These are phyloP conservation scores for Cucurbitaria berberidis DNA, from an alignment of 2,329 filamentous ascomycete species.

Conservation along the genomic window DNA sequence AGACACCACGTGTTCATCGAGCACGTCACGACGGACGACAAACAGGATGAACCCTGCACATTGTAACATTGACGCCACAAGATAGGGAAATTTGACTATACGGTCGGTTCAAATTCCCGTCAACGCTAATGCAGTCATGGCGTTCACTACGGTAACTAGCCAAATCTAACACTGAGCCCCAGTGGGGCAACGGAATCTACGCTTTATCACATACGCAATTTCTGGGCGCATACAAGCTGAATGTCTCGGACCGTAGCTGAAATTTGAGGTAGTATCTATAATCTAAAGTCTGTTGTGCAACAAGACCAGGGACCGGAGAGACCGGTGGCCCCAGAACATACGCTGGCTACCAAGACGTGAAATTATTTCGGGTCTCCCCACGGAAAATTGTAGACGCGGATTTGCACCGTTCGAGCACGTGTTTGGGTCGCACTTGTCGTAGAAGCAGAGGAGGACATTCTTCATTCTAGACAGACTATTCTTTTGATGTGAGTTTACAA, in stretches of 20 bases:
- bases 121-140: neutral
- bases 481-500: neutral
- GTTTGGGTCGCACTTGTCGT: slow-evolving; percentile 6
- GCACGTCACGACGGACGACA: slow-evolving; percentile 4
- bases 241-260: neutral
- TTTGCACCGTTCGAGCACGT: slow-evolving; percentile 8
- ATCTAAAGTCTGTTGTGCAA: slow-evolving; percentile 1
- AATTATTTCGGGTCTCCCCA: slow-evolving; percentile 30
- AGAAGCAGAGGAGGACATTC: neutral
- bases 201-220: neutral
- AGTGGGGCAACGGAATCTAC: neutral
- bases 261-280: neutral
- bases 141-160: neutral
- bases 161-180: neutral
- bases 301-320: neutral
- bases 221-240: neutral
- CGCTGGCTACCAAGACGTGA: slow-evolving; percentile 13
- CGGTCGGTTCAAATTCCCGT: neutral
- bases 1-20: slow-evolving; percentile 4
- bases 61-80: neutral
- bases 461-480: neutral
- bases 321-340: slow-evolving; percentile 2
- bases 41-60: slow-evolving; percentile 2
- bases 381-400: slow-evolving; percentile 10
- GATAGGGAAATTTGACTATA: neutral